Evolutionary conservation across 1,139 yeast species (phyloP).

Genomic region (Candida tropicalis): DNA sequence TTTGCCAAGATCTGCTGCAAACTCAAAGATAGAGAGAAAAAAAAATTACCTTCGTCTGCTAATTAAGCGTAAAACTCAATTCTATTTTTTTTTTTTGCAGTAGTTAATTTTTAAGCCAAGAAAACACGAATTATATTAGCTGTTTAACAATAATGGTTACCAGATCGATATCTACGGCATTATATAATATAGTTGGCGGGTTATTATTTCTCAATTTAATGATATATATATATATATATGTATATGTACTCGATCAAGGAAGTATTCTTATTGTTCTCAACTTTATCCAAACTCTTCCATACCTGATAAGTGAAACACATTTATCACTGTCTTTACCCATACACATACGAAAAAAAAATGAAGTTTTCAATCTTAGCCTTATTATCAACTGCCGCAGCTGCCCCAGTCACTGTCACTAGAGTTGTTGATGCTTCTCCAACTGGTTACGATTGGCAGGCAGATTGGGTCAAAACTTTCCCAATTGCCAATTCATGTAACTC

Average conservation of each 20-base stretch:
- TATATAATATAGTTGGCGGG: not conserved
- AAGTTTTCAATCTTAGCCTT: slow-evolving; percentile 15
- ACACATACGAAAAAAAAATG: not conserved
- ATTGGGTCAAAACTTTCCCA: slow-evolving; percentile 20
- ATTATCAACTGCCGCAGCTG: slow-evolving; percentile 4
- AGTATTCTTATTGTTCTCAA: not conserved
- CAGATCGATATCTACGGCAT: not conserved
- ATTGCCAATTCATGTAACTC: slow-evolving; percentile 25
- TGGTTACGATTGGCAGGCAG: slow-evolving; percentile 20
- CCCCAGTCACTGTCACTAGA: slow-evolving; percentile 8
- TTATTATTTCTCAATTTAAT: no score
- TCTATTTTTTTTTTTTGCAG: no score
- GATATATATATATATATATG: no score
- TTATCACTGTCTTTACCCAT: no score
- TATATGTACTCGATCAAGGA: no score
- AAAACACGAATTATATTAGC: not conserved
- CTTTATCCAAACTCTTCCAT: no score
- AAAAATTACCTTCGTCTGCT: not conserved
- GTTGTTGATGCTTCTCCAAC: slow-evolving; percentile 8
- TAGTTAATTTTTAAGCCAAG: no score
- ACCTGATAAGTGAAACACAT: no score
- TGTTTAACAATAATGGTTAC: not conserved
- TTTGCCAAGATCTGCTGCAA: slow-evolving; percentile 2
- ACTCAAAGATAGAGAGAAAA: not conserved
- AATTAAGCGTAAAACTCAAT: no score